phyloP scores from a whole-genome alignment of 768 basidiomycete species.

The Russula vinacea region DNA sequence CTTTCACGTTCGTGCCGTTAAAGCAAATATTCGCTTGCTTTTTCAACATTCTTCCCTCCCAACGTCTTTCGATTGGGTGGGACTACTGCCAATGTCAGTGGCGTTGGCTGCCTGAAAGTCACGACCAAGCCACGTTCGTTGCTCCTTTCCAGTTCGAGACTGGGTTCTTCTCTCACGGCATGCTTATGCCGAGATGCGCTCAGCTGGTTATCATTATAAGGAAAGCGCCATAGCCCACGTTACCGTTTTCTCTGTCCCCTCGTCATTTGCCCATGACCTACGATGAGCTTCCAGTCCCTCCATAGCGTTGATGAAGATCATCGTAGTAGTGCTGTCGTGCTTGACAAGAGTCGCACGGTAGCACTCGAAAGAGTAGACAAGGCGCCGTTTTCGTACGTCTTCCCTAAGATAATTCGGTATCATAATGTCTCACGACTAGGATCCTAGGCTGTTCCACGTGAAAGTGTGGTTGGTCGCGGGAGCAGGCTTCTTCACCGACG shows the following conservation, averaged over 20 bases:
- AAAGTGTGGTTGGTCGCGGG: slow-evolving; percentile 54
- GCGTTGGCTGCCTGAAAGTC: not conserved
- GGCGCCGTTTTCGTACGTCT: slow-evolving; percentile 75
- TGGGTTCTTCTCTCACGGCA: slow-evolving; percentile 12
- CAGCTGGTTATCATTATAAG: slow-evolving; percentile 11
- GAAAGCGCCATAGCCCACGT: not conserved
- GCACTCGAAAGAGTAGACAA: slow-evolving; percentile 87
- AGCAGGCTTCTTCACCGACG: slow-evolving; percentile 90
- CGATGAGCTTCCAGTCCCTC: slow-evolving; percentile 21
- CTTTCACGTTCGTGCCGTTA: slow-evolving; percentile 10
- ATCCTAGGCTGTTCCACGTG: slow-evolving; percentile 47
- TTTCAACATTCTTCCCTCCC: not conserved
- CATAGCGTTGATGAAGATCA: not conserved
- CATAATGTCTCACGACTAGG: not conserved
- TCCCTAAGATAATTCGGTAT: slow-evolving; percentile 1
- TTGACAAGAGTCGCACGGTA: slow-evolving; percentile 71
- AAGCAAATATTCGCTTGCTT: not conserved
- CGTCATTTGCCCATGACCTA: slow-evolving; percentile 1
- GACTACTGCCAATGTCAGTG: not conserved
- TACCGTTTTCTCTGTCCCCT: not conserved
- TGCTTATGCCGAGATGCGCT: not conserved
- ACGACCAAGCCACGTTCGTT: slow-evolving; percentile 26
- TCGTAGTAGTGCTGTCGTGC: slow-evolving; percentile 26
- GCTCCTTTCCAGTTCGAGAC: not conserved
- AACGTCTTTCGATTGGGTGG: not conserved